Evolutionary conservation across 2,329 filamentous ascomycete species (phyloP).

Genomic region (Aspergillus sp.): DNA sequence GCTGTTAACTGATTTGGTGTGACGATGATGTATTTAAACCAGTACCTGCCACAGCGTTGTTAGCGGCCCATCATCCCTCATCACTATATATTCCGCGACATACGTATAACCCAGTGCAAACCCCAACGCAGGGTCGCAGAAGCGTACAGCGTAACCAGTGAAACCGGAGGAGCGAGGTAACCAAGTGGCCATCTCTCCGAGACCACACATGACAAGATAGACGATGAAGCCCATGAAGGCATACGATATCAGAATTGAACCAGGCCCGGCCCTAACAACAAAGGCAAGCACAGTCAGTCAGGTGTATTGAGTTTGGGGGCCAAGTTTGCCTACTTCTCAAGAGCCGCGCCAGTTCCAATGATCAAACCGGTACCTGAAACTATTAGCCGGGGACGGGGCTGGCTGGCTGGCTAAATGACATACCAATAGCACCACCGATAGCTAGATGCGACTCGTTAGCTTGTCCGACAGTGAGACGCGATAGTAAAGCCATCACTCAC

Average conservation of each 20-base stretch:
- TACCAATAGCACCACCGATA: constrained; percentile 44
- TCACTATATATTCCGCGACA: constrained; percentile 18
- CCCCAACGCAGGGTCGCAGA: constrained; percentile 76
- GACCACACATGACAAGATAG: constrained; percentile 76
- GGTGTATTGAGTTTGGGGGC: neutral
- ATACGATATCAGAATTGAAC: constrained; percentile 45
- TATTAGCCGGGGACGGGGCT: neutral
- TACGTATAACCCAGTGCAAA: constrained; percentile 75
- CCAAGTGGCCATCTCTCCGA: constrained; percentile 85
- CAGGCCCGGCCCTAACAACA: constrained; percentile 37
- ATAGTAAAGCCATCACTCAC: constrained; percentile 16
- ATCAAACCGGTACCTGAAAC: constrained; percentile 35
- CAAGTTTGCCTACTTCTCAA: constrained; percentile 29
- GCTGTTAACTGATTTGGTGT: constrained; percentile 85
- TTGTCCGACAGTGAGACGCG: neutral
- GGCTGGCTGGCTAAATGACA: neutral
- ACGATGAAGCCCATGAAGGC: constrained; percentile 57
- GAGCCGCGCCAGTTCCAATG: constrained; percentile 40
- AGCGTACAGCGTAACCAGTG: constrained; percentile 75
- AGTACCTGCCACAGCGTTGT: constrained; percentile 39
- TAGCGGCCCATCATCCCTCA: neutral
- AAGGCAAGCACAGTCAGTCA: neutral
- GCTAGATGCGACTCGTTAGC: constrained; percentile 21
- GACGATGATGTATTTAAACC: constrained; percentile 79
- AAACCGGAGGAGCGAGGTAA: constrained; percentile 76